These are phyloP conservation scores for Endothia cerciana DNA, from an alignment of 2,329 filamentous ascomycete genomes.

Conservation along the genomic window DNA sequence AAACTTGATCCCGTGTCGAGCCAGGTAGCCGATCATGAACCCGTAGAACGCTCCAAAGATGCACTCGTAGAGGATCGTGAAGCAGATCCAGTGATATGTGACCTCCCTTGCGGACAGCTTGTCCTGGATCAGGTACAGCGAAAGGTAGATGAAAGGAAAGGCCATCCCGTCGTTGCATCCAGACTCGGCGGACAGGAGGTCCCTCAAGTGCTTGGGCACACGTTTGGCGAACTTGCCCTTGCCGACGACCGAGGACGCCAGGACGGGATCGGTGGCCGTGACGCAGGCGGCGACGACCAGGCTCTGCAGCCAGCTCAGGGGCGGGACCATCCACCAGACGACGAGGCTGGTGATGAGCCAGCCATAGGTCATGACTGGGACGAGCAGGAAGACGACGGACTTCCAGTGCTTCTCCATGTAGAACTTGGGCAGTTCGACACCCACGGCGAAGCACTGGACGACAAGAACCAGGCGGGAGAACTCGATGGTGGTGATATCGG, in stretches of 20 bases:
- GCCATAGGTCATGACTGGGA: constrained; percentile 97
- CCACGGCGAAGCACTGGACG: constrained; percentile 90
- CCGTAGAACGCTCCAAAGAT: constrained; percentile 89
- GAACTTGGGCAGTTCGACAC: constrained; percentile 85
- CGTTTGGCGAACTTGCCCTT: constrained; percentile 99
- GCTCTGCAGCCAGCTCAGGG: constrained; percentile 86
- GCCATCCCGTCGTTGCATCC: constrained; percentile 99
- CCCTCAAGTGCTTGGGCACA: constrained; percentile 95
- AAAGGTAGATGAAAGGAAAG: constrained; percentile 95
- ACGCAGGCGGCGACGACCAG: constrained; percentile 89
- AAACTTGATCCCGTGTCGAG: constrained; percentile 85
- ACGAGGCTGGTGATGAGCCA: constrained; percentile 93
- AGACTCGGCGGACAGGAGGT: constrained; percentile 92
- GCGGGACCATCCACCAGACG: constrained; percentile 85
- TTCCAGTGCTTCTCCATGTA: constrained; percentile 99
- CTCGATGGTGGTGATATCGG: constrained; percentile 85
- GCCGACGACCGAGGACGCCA: constrained; percentile 96
- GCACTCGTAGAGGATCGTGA: constrained; percentile 93
- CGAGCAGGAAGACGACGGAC: constrained; percentile 82
- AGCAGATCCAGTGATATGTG: constrained; percentile 84
- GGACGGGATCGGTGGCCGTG: constrained; percentile 93
- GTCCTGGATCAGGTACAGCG: constrained; percentile 87
- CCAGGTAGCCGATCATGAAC: constrained; percentile 84
- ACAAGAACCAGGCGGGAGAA: constrained; percentile 89
- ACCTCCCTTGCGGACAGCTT: constrained; percentile 70